Base-by-base conservation (phyloP, 345 rosid genomes). In the Salix viminalis region DNA sequence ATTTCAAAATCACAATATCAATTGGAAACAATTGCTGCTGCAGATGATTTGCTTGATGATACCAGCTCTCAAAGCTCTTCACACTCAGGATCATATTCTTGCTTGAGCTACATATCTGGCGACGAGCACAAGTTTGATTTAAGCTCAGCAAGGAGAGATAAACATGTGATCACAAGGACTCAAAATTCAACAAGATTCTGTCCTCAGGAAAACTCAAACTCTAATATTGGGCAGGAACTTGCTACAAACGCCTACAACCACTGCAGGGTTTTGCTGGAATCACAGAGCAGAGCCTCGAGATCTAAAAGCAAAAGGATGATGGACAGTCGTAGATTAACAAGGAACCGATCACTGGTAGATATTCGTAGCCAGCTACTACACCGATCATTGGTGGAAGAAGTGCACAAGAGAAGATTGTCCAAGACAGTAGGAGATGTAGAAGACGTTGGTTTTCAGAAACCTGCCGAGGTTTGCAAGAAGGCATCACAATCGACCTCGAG, bases 361-460 rank as follows among this genome's bases (percentile, higher is more conserved):
- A 81, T 89, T 58, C 88, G 90, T 21, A 91, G 91, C 83, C 91
- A 87, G 69, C 74, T 84, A 61, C 84, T 86, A 2, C 92, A 90
- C 76, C 84, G 85, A 65, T 90, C 92, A 4, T 75, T 87, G 65
- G 82, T 83, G 54, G 92, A 92, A 86, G 94, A 91, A 80, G 87
- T 89, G 70, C 79, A 82, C 72, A 92, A 82, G 77, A 82, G 87
- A 84, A 71, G 96, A 54, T 44, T 88, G 82, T 80, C 82, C 84
- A 92, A 86, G 75, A 92, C 97, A 6, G 96, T 83, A 50, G 97
- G 97, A 77, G 92, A 83, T 32, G 91, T 92, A 13, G 92, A 92
- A 76, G 71, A 83, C 64, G 87, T 92, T 61, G 97, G 97, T 61
- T 92, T 88, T 75, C 91, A 85, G 82, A 76, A 83, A 58, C 97